phyloP scores from a whole-genome alignment of 805 yeast genomes.

The Isabelozyma heimii region DNA sequence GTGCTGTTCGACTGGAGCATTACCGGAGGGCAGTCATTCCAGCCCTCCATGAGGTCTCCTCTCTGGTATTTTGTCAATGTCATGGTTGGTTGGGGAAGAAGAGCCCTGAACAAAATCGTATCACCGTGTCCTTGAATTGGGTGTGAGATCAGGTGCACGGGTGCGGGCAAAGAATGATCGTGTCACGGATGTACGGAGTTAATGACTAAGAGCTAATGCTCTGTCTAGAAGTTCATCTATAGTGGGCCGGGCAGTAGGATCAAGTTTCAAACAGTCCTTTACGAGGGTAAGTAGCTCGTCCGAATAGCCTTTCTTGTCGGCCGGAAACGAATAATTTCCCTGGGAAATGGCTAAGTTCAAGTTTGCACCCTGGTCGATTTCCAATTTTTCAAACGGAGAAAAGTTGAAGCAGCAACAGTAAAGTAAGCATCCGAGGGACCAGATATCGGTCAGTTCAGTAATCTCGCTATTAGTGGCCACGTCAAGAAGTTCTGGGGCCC shows the following conservation, averaged over 20 bases:
- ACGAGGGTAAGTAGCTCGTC: slow-evolving; percentile 56
- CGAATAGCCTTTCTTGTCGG: slow-evolving; percentile 48
- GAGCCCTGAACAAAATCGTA: background rate
- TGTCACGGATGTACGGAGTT: background rate
- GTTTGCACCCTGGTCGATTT: slow-evolving; percentile 78
- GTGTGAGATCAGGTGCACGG: background rate
- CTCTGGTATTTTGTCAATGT: slow-evolving; percentile 34
- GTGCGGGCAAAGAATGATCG: background rate
- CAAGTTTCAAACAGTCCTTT: slow-evolving; percentile 56
- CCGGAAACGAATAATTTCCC: slow-evolving; percentile 62
- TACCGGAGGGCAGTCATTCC: slow-evolving; percentile 61
- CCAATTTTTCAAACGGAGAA: slow-evolving; percentile 87
- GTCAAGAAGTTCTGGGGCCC: slow-evolving; percentile 89
- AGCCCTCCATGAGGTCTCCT: slow-evolving; percentile 46
- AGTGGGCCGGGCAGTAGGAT: slow-evolving; percentile 61
- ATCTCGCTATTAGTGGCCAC: slow-evolving; percentile 64
- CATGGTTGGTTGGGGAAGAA: slow-evolving; percentile 9
- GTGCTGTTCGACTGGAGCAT: slow-evolving; percentile 11
- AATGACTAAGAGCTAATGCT: slow-evolving; percentile 36
- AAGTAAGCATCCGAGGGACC: slow-evolving; percentile 88
- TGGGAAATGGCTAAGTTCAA: slow-evolving; percentile 70
- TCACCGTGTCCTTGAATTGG: background rate
- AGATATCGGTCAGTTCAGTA: slow-evolving; percentile 77
- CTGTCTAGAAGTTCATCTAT: slow-evolving; percentile 55
- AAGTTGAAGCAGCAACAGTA: slow-evolving; percentile 74